Evolutionary conservation across 1,139 yeast species (phyloP).

Genomic region (Meyerozyma athensensis): DNA sequence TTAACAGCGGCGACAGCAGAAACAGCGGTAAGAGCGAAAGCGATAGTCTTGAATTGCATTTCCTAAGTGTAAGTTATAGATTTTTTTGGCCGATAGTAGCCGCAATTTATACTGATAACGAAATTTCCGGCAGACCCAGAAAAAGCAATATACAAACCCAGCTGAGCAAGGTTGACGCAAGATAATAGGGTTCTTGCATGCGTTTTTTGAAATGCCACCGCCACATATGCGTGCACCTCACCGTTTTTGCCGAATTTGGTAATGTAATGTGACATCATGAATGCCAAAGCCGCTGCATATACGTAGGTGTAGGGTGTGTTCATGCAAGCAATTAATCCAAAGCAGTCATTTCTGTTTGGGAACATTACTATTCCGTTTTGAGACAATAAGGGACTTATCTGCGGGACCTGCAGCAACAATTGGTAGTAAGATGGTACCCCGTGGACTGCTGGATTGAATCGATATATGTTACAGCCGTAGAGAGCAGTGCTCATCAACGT

Average conservation of each 20-base stretch:
- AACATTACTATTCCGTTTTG: conserved; percentile 1
- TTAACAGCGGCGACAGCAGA: conserved; percentile 43
- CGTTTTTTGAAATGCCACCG: not conserved
- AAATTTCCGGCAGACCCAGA: not conserved
- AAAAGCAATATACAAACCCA: conserved; percentile 4
- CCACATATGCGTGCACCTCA: not conserved
- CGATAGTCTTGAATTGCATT: conserved; percentile 46
- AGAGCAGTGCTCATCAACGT: not conserved
- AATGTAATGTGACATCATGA: not conserved
- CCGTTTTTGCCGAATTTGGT: not conserved
- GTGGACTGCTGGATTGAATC: too few relatives aligned
- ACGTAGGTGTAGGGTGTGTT: not conserved
- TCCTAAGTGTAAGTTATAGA: conserved; percentile 3
- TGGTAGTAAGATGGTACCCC: not conserved
- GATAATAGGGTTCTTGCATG: conserved; percentile 1
- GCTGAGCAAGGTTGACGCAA: not conserved
- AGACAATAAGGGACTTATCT: not conserved
- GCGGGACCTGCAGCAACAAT: not conserved
- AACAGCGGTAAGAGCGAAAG: conserved; percentile 42
- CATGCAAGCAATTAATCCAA: not conserved
- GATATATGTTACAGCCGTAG: too few relatives aligned
- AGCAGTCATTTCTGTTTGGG: not conserved
- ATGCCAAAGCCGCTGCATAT: not conserved
- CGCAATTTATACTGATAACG: not conserved
- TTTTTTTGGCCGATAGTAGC: not conserved